Conservation (phyloP, 2,329 filamentous ascomycete species). For the Aspergillus puulaauensis region DNA sequence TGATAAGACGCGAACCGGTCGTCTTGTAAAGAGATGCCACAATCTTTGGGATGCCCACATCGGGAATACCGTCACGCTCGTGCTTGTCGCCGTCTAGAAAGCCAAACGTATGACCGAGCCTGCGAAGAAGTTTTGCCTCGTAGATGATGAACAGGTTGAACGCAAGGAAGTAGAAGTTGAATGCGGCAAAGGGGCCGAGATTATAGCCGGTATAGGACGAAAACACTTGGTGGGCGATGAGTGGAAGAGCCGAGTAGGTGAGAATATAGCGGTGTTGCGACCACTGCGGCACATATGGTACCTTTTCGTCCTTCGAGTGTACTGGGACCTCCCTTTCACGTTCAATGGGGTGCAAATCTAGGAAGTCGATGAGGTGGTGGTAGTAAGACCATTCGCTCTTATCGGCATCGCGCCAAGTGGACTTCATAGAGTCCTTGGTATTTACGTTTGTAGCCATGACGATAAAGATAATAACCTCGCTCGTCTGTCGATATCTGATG, state of each 20-base stretch:
- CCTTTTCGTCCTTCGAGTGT: slow-evolving; percentile 16
- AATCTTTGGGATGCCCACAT: slow-evolving; percentile 14
- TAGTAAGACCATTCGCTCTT: slow-evolving; percentile 25
- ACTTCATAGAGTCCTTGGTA: slow-evolving; percentile 33
- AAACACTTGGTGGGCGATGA: slow-evolving; percentile 15
- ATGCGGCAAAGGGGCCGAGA: slow-evolving; percentile 9
- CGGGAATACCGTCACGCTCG: slow-evolving; percentile 18
- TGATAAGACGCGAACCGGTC: slow-evolving; percentile 11
- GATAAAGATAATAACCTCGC: neutral
- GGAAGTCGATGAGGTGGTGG: slow-evolving; percentile 25
- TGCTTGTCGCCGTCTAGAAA: slow-evolving; percentile 19
- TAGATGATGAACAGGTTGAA: slow-evolving; percentile 13
- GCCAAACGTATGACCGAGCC: slow-evolving; percentile 11
- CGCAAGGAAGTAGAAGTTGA: slow-evolving; percentile 12
- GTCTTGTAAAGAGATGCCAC: slow-evolving; percentile 15
- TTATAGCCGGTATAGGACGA: slow-evolving; percentile 10
- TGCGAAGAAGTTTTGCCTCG: slow-evolving; percentile 13
- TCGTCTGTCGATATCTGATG: neutral
- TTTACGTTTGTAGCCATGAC: slow-evolving; percentile 22
- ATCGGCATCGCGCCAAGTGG: slow-evolving; percentile 28
- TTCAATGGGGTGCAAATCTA: slow-evolving; percentile 27
- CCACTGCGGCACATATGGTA: slow-evolving; percentile 16
- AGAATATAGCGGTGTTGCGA: slow-evolving; percentile 14
- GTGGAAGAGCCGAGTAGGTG: slow-evolving; percentile 13
- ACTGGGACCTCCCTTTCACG: slow-evolving; percentile 23